phyloP scores from a whole-genome alignment of 371 early-diverging fungal species.

The Mortierella sp. region DNA sequence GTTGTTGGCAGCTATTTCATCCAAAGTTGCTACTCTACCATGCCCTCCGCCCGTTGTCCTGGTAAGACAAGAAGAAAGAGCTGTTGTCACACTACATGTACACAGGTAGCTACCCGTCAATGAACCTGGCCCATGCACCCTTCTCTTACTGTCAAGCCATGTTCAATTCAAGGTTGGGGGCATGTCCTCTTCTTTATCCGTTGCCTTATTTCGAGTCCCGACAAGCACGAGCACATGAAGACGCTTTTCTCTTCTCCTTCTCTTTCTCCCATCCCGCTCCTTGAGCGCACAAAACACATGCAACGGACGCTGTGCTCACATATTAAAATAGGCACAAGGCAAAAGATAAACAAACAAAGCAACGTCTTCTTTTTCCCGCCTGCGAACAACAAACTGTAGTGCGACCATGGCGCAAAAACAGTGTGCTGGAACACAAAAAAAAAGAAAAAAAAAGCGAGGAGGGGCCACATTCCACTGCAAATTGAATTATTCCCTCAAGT shows the following conservation, averaged over 20 bases:
- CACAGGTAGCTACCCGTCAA: background rate
- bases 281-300: slow-evolving; percentile 6
- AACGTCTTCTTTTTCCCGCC: slow-evolving; percentile 2
- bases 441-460: background rate
- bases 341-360: background rate
- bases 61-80: background rate
- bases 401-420: background rate
- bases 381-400: background rate
- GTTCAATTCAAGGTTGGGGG: background rate
- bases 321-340: background rate
- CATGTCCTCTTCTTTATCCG: no score
- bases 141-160: background rate
- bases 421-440: background rate
- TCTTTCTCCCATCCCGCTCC: background rate
- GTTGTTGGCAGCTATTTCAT: no score
- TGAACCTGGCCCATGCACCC: slow-evolving; percentile 10
- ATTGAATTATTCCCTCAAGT: slow-evolving; percentile 1
- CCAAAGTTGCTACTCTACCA: background rate
- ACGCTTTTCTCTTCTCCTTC: background rate
- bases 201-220: background rate
- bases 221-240: slow-evolving; percentile 2
- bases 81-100: background rate
- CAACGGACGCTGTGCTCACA: slow-evolving; percentile 5
- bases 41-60: background rate
- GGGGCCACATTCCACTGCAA: slow-evolving; percentile 8